A percentile compares a stretch with the other conserved stretches of the same genome.
Evolutionary conservation across 2,329 filamentous ascomycete genomes (phyloP).

Genomic region (Ascochyta lentis): DNA sequence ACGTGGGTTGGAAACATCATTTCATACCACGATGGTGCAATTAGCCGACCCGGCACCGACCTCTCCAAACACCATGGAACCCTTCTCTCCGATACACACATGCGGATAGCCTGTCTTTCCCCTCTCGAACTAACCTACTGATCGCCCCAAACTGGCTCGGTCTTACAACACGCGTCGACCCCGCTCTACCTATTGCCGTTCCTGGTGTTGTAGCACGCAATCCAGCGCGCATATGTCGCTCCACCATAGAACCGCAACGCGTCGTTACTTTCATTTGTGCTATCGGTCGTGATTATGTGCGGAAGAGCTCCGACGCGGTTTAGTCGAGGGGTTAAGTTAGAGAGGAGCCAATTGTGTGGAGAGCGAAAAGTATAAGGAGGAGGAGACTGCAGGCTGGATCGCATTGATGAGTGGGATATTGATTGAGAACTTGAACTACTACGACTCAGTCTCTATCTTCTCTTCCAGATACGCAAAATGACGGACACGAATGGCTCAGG

Average conservation of each 20-base stretch:
- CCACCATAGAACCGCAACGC: too few relatives aligned
- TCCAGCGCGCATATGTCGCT: too few relatives aligned
- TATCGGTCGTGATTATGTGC: not conserved
- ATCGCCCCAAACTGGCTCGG: too few relatives aligned
- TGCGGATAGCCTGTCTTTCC: too few relatives aligned
- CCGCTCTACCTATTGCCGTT: too few relatives aligned
- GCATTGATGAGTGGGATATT: too few relatives aligned
- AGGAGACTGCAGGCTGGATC: not conserved
- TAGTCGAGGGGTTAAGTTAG: not conserved
- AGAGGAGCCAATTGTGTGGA: not conserved
- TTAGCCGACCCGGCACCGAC: slow-evolving; percentile 3
- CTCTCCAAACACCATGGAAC: not conserved
- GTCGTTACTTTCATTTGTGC: too few relatives aligned
- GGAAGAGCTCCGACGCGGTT: not conserved
- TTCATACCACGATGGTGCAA: slow-evolving; percentile 3
- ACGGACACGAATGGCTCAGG: slow-evolving; percentile 9
- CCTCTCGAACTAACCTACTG: too few relatives aligned
- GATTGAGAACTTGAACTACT: not conserved
- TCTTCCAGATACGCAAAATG: not conserved
- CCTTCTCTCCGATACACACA: too few relatives aligned
- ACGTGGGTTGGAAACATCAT: slow-evolving; percentile 12
- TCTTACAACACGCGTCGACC: too few relatives aligned
- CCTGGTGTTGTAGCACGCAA: too few relatives aligned
- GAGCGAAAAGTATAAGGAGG: not conserved
- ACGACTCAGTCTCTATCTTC: not conserved